These are phyloP conservation scores for Celoporthe dispersa DNA, from an alignment of 2,329 filamentous ascomycete species.

Conservation along the genomic window DNA sequence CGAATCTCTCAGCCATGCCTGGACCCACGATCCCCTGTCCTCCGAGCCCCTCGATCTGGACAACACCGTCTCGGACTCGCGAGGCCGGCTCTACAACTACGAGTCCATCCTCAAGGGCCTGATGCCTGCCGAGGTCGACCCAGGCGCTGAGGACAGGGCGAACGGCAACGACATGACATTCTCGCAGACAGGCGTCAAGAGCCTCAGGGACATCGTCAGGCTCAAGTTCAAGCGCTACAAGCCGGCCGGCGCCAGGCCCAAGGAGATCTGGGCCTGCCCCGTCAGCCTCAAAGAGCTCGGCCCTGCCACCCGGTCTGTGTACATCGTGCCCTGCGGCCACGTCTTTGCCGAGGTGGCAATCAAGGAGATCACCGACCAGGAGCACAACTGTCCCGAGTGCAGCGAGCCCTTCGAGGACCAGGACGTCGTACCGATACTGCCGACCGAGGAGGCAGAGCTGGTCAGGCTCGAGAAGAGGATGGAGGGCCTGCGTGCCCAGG, in stretches of 20 bases:
- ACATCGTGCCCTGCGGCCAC: constrained; percentile 93
- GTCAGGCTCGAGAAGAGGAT: constrained; percentile 67
- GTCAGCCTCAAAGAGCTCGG: constrained; percentile 87
- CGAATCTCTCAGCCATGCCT: constrained; percentile 84
- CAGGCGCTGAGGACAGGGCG: constrained; percentile 57
- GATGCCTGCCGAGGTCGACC: constrained; percentile 64
- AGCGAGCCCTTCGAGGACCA: constrained; percentile 72
- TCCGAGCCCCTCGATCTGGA: constrained; percentile 70
- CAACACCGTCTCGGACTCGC: constrained; percentile 80
- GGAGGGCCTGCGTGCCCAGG: constrained; percentile 70
- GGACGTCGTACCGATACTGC: constrained; percentile 83
- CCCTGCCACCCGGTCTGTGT: constrained; percentile 77
- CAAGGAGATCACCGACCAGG: constrained; percentile 71
- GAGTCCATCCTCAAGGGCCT: constrained; percentile 76
- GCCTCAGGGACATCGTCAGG: constrained; percentile 84
- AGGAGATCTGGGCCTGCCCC: constrained; percentile 78
- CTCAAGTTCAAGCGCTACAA: constrained; percentile 69
- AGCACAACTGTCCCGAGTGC: constrained; percentile 67
- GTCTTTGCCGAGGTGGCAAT: constrained; percentile 88
- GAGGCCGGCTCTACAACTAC: constrained; percentile 90
- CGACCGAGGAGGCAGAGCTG: constrained; percentile 72
- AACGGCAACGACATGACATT: constrained; percentile 45
- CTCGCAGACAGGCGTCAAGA: constrained; percentile 67
- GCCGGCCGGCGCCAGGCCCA: constrained; percentile 44
- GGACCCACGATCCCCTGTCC: constrained; percentile 87